Evolutionary conservation across 1,284 basidiomycete genomes (phyloP), one percentile per base, ranked within the genome.

Genomic region (Mycena sp.): DNA sequence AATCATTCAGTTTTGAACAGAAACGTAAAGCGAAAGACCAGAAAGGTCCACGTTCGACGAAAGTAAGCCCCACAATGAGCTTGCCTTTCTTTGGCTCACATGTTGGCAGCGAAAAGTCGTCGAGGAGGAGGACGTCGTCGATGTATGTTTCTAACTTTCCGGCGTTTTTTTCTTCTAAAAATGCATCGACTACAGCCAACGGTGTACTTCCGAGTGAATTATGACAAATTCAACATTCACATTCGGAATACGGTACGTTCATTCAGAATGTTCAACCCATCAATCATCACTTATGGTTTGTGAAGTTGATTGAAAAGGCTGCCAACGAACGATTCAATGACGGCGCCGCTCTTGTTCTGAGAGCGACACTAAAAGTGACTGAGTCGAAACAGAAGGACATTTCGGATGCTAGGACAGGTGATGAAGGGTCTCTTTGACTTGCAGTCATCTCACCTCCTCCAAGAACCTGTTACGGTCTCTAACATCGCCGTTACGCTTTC

Each of bases 201-300:
- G 3, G 84, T 91, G 23, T 91, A 91, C 77, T 92, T 96, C 73
- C 87, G 92, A 46, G 85, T 98, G 57, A 96, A 98, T 77, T 92
- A 90, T 72, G 92, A 96, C 69, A 91, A 89, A 69, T 97, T 96
- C 77, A 90, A 94, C 69, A 83, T 96, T 32, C 90, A 94, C 70
- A 88, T 98, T 51, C 91, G 97, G 35, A 96, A 98, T 76, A 85
- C 91, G 75, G 94, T 93, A 69, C 37, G 84, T 71, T 62, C 21
- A 17, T 12, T 58, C 49, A 51, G n/a, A 61, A 40, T 23, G 16
- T 35, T 60, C 35, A 59, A 41, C 58, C 56, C 16, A 57, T 44
- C 37, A n/a, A n/a, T n/a, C 43, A 43, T 65, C 40, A 73, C 60
- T 41, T 25, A 62, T 37, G 46, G 58, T 65, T n/a, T n/a, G 55